Conservation (phyloP, 169 alveolate species). For the Hepatocystis sp. region DNA sequence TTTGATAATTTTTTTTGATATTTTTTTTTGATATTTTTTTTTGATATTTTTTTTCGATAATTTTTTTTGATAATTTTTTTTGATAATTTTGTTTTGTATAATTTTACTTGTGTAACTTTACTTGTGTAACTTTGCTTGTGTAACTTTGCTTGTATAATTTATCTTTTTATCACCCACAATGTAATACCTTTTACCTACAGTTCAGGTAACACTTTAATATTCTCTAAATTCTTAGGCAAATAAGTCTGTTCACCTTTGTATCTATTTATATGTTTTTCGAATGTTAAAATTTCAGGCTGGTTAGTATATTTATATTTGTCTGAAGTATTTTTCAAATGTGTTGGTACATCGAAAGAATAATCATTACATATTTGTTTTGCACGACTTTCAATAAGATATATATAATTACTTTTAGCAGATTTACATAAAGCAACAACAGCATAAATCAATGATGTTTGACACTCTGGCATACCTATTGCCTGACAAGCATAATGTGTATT, state of each 20-base stretch:
- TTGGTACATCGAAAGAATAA: conserved; percentile 48
- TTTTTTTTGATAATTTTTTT: too few species aligned
- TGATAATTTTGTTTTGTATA: too few species aligned
- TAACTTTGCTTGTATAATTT: not conserved
- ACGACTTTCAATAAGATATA: conserved; percentile 46
- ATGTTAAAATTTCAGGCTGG: conserved; percentile 72
- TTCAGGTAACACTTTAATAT: conserved; percentile 44
- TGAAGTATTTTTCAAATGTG: conserved; percentile 60
- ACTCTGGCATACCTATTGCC: conserved; percentile 76
- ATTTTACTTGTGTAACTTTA: too few species aligned
- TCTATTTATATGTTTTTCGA: conserved; percentile 47
- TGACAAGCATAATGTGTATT: conserved; percentile 74
- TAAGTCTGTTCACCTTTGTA: conserved; percentile 60
- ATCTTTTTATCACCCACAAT: not conserved
- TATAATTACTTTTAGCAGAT: conserved; percentile 68
- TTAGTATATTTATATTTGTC: conserved; percentile 49
- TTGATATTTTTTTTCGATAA: too few species aligned
- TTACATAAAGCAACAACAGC: conserved; percentile 73
- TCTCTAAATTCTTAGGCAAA: conserved; percentile 56
- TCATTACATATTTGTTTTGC: conserved; percentile 72
- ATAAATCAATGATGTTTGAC: conserved; percentile 64
- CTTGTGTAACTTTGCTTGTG: too few species aligned
- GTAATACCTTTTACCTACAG: not conserved
- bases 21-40: too few species aligned
- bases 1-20: too few species aligned